Evolutionary conservation across 139 green algal genomes (phyloP).

Genomic region (Closterium sp.): DNA sequence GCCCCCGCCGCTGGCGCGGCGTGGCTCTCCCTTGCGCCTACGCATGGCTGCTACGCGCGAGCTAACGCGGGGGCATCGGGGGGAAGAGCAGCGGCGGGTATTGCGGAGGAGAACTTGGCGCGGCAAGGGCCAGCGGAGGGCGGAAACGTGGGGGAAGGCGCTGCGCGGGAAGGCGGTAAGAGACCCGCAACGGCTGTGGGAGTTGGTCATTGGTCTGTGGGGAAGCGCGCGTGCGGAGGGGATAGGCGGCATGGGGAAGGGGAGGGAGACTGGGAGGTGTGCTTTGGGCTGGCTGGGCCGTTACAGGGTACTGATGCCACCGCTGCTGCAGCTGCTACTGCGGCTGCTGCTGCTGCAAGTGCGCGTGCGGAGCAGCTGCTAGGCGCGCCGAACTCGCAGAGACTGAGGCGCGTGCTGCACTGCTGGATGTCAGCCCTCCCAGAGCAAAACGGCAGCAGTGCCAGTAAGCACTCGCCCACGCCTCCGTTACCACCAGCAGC

Average conservation of each 20-base stretch:
- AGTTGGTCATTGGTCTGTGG: not conserved
- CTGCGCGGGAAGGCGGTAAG: not conserved
- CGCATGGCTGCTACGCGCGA: not conserved
- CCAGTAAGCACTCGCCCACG: too few relatives aligned
- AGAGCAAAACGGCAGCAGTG: too few relatives aligned
- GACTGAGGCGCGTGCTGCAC: not conserved
- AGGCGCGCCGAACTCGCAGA: not conserved
- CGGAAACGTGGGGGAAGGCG: not conserved
- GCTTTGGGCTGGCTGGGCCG: not conserved
- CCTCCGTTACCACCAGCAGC: not conserved
- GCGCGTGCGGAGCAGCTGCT: not conserved
- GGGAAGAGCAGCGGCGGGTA: not conserved
- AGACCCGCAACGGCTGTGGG: not conserved
- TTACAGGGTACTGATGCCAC: not conserved
- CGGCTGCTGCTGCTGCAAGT: not conserved
- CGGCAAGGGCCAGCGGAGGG: too few relatives aligned
- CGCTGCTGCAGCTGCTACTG: not conserved
- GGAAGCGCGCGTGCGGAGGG: not conserved
- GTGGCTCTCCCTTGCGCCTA: not conserved
- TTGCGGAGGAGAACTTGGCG: too few relatives aligned
- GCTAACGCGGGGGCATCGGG: not conserved
- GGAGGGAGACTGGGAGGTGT: not conserved
- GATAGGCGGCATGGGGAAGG: not conserved
- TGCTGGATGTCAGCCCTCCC: not conserved
- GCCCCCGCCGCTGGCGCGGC: too few relatives aligned